Evolutionary conservation across 148 eudicot species (phyloP), one percentile per base, ranked within the genome.

Genomic region (Persicaria tinctoria): DNA sequence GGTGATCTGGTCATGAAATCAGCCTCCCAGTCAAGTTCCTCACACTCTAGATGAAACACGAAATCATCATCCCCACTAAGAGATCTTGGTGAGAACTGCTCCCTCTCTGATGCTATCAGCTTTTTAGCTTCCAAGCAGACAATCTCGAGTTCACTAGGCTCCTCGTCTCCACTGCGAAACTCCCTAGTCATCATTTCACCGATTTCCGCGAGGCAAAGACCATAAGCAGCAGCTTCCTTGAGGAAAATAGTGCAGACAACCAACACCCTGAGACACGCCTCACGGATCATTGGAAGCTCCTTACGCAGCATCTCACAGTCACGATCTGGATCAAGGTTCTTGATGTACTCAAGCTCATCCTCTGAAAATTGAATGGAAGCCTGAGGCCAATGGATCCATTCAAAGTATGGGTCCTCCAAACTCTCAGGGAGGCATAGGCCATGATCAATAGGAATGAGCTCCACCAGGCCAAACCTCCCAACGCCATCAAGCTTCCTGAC

Each of bases 321-420:
- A 50, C 23, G 55, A 63, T 70, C 6, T 60, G 99, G 99, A 78
- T 96, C 89, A 10, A 96, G 96, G 5, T 80, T 82, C 54, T 76
- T 32, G 32, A 96, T 92, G 79, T 96, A 92, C 45, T 86, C 90
- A 17, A 92, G 97, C 80, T 96, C 99, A 70, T 96, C 99, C 62
- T 87, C 95, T 2, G 97, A 83, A 77, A 96, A 96, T 17, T 97
- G 99, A 70, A 96, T 88, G 3, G 99, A 90, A 57, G 99, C 92
- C 80, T 96, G 99, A 62, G 99, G 97, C 99, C 99, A 96, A 74
- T 96, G 99, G 79, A 96, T 92, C 99, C 99, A 96, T 80, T 96
- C 99, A 72, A 90, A 96, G 79, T 92, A 96, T 0, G 99, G 99
- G 78, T 96, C 99, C 85, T 96, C 99, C 82, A 96, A 82, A 54